Percentiles rank a stretch among this genome's conserved stretches.
Evolutionary conservation across 1,284 basidiomycete genomes (phyloP).

Genomic region (Tylopilus sp.): DNA sequence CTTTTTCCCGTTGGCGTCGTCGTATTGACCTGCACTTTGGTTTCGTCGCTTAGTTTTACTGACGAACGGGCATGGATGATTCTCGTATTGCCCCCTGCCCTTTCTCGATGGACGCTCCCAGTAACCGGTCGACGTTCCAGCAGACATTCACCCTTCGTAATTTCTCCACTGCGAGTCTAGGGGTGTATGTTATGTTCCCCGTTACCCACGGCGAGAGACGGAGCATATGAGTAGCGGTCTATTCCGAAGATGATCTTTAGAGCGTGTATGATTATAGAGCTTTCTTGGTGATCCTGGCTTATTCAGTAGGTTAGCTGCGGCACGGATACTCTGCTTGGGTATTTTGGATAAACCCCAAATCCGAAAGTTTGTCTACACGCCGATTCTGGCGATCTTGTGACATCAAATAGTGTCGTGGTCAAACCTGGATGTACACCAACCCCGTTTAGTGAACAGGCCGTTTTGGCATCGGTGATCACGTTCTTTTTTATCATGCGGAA

Average conservation of each 20-base stretch:
- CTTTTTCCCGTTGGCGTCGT: not conserved
- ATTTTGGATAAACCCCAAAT: not conserved
- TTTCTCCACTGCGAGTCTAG: not conserved
- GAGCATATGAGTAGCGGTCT: not conserved
- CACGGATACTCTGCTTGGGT: not conserved
- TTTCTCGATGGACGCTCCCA: not conserved
- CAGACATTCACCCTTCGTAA: not conserved
- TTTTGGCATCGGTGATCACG: constrained; percentile 57
- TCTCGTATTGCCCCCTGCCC: constrained; percentile 1
- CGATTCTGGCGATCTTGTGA: too few relatives aligned
- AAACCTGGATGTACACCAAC: constrained; percentile 13
- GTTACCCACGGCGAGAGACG: not conserved
- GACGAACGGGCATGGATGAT: constrained; percentile 7
- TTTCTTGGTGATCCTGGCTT: not conserved
- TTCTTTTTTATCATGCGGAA: not conserved
- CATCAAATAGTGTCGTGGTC: too few relatives aligned
- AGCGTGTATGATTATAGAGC: not conserved
- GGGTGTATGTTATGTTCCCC: not conserved
- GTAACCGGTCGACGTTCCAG: not conserved
- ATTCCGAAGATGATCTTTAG: not conserved
- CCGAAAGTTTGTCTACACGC: not conserved
- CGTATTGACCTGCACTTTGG: not conserved
- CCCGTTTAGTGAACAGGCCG: constrained; percentile 59
- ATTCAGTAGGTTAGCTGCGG: not conserved
- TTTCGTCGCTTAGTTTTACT: constrained; percentile 22